Evolutionary conservation across 108 stramenopile genomes (phyloP), one percentile per base, ranked within the genome.

Genomic region (Cyclotella sp.): DNA sequence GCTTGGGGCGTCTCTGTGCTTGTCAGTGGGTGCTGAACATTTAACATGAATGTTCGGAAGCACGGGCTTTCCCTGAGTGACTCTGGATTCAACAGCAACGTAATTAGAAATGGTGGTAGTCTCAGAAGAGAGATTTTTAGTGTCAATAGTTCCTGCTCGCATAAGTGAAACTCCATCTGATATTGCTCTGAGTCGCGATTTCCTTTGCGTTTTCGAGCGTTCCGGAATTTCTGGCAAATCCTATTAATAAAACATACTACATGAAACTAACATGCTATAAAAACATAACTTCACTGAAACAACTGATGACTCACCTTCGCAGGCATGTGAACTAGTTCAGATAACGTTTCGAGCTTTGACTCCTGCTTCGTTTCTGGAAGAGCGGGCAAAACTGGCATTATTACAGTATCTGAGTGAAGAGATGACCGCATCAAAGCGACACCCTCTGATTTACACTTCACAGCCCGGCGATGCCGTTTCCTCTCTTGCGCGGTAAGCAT

Each of bases 151-250:
- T 55, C 11, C 13, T 47, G 63, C 68, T 73, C 71, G 78, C 78
- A 79, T 86, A 14, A 55, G 18, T 66, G 72, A 60, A 49, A 89
- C 86, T 16, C 86, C 81, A 22, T 73, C 81, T 55, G 88, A 87
- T 21, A 71, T 80, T 12, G 87, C 84, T 63, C 58, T 62, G 29
- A 79, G 24, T 61, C 84, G 88, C 28, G 63, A 52, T 29, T 82
- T 45, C 43, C 44, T 55, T 52, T 78, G 28, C 30, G n/a, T 68
- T 34, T 39, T 39, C 14, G 0, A 40, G n/a, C 40, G 27, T 34
- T 58, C 55, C 18, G 72, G 63, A 34, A 79, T 70, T 59, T 80
- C 19, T 14, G 73, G 79, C 65, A 80, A 51, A 28, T 80, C 79
- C 78, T 79, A 13, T 0, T 43, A 22, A 8, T 53, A 44, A 18